phyloP scores from a whole-genome alignment of 169 alveolate genomes.

The Toxoplasma gondii region DNA sequence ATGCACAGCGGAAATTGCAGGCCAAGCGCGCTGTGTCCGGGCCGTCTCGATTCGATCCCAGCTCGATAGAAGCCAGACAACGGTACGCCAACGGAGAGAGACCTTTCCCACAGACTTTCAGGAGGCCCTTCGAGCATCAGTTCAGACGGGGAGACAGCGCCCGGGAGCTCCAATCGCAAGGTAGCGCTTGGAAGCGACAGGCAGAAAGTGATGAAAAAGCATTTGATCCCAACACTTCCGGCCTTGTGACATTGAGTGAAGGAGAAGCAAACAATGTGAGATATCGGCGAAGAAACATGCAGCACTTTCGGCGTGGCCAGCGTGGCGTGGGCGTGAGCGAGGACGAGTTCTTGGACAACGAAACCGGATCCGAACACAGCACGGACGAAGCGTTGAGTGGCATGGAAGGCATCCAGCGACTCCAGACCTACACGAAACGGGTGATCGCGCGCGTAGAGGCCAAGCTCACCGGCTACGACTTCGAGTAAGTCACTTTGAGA shows the following conservation, averaged over 20 bases:
- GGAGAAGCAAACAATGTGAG: background rate
- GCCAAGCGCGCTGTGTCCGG: background rate
- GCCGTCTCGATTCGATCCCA: background rate
- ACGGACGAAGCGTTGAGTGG: background rate
- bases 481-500: background rate
- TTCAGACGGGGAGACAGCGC: background rate
- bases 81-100: background rate
- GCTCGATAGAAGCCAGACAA: background rate
- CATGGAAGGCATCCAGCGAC: background rate
- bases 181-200: background rate
- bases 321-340: background rate
- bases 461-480: slow-evolving; percentile 18
- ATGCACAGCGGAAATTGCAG: background rate
- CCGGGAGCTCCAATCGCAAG: background rate
- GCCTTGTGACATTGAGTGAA: background rate
- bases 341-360: background rate
- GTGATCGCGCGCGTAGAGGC: slow-evolving; percentile 18
- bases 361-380: background rate
- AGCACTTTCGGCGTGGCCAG: background rate
- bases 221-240: background rate
- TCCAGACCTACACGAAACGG: background rate
- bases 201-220: background rate
- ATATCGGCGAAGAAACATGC: background rate
- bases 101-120: background rate
- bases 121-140: too few species aligned